Percentiles rank a stretch among this genome's conserved stretches.
phyloP scores from a whole-genome alignment of 139 green algal genomes.

The Chlorella vulgaris region DNA sequence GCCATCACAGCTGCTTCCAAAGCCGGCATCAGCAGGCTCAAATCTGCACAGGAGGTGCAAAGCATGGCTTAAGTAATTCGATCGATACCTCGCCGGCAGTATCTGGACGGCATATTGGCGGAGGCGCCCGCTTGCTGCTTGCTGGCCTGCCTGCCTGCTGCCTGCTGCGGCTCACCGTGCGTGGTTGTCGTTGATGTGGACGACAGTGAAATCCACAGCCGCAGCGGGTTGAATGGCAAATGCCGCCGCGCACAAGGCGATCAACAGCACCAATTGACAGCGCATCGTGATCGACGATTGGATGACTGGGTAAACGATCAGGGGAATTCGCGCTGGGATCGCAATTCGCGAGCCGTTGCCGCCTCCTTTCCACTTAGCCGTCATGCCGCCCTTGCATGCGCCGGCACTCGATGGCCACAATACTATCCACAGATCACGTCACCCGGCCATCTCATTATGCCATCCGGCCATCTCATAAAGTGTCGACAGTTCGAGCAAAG shows the following conservation, averaged over 20 bases:
- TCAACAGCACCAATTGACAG: too few relatives aligned
- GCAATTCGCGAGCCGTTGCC: too few relatives aligned
- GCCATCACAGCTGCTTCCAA: neutral
- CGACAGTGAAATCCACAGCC: neutral
- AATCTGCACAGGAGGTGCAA: neutral
- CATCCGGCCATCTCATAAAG: too few relatives aligned
- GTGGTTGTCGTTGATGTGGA: slow-evolving; percentile 4
- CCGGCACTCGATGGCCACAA: too few relatives aligned
- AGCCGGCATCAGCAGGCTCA: neutral
- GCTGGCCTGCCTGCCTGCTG: neutral
- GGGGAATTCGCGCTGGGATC: too few relatives aligned
- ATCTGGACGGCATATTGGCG: neutral
- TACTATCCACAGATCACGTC: too few relatives aligned
- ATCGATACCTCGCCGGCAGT: neutral
- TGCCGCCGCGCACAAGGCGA: neutral
- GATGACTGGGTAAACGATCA: too few relatives aligned
- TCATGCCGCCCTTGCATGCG: too few relatives aligned
- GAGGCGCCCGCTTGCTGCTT: neutral
- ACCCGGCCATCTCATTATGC: too few relatives aligned
- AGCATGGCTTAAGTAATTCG: neutral
- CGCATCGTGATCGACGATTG: too few relatives aligned
- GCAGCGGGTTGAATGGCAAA: neutral
- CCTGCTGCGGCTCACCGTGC: neutral
- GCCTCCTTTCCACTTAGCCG: too few relatives aligned
- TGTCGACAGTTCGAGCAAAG: too few relatives aligned